These are phyloP conservation scores for Arabidopsis suecica DNA, from an alignment of 345 rosid genomes.

Conservation along the genomic window DNA sequence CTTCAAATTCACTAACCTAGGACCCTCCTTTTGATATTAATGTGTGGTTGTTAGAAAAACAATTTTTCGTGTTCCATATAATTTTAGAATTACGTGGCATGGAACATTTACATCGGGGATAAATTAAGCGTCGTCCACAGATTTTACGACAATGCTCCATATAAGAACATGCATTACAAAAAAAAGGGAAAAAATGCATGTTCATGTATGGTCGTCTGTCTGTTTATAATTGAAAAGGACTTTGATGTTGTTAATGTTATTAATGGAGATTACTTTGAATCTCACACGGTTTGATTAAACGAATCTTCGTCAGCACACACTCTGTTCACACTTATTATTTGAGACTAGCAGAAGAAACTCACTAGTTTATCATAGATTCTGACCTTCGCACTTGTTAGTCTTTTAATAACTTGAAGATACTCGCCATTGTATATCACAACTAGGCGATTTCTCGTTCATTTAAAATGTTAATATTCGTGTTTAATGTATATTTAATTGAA, in stretches of 20 bases:
- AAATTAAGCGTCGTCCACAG: neutral
- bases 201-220: no score
- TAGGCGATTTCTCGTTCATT: neutral
- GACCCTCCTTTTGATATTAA: neutral
- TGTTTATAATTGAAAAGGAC: neutral
- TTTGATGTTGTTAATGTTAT: neutral
- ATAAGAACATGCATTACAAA: no score
- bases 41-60: neutral
- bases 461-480: neutral
- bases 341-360: neutral
- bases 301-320: constrained; percentile 12
- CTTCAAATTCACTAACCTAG: no score
- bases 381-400: neutral
- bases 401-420: neutral
- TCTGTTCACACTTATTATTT: constrained; percentile 12
- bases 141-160: no score
- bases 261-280: neutral
- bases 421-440: neutral
- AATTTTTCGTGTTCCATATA: neutral
- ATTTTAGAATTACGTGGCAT: neutral
- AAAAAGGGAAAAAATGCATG: no score
- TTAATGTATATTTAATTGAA: neutral
- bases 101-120: neutral
- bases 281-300: neutral
- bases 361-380: neutral